Evolutionary conservation across 768 basidiomycete species (phyloP), one percentile per base, ranked within the genome.

Genomic region (Suillus hirtellus): DNA sequence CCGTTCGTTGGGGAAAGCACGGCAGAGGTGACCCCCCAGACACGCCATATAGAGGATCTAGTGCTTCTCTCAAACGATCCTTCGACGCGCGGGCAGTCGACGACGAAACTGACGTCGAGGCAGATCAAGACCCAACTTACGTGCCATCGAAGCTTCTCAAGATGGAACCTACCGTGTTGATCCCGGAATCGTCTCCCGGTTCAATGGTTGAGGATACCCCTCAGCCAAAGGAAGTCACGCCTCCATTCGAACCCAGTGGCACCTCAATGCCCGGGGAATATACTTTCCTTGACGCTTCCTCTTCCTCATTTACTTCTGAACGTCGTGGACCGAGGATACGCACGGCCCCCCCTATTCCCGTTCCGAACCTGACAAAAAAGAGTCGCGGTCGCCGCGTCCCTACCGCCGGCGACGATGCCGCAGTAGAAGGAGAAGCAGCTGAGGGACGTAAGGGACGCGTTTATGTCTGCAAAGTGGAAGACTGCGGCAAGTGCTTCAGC

Each of bases 331-430:
- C 84, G 21, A 81, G 81, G 50, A 79, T 84, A 67, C 83, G 84
- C 63, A 82, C 82, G 12, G 79, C 82, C 7, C 81, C 86, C 54
- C 89, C 89, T 27, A 80, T 87, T 34, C 89, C 89, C 14, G 88
- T 91, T 47, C 89, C 90, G 42, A 89, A 90, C 73, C 71, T 92
- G 65, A 92, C 87, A 52, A 92, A 92, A 80, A 90, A 89, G 78
- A 89, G 88, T 68, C 85, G 90, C 60, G 90, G 90, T 14, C 84
- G 90, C 43, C 83, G 88, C 63, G 90, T 92, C 24, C 90, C 90
- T 5, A 90, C 87, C 1, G 73, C 75, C 50, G 74, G 44, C 0
- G 75, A 76, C 46, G 56, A 58, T 24, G 17, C 67, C 7, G 19
- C 61, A 12, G 2, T 56, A 19, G 75, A 77, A 60, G 54, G 63